Conservation (phyloP, 169 alveolate species). For the Amoebophrya sp. region DNA sequence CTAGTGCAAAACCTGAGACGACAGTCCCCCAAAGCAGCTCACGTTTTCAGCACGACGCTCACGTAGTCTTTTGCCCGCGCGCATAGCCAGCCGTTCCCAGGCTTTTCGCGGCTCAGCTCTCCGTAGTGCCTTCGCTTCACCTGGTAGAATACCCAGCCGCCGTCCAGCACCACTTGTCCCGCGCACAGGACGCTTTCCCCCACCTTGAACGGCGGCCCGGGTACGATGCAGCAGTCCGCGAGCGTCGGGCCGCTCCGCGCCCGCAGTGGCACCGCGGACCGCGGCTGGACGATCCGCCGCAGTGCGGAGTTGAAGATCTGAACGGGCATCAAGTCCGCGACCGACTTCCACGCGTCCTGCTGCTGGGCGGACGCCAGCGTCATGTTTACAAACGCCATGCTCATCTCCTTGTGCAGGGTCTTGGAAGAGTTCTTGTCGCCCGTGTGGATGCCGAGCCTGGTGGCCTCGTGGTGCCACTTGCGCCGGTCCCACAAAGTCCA, state of each 20-base stretch:
- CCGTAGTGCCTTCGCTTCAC: background rate
- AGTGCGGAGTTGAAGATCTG: background rate
- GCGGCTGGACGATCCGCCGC: background rate
- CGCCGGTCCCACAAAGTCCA: background rate
- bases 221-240: background rate
- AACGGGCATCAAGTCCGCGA: background rate
- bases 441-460: background rate
- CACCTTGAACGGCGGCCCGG: background rate
- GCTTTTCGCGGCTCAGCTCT: background rate
- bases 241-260: background rate
- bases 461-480: background rate
- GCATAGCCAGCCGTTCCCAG: background rate
- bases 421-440: background rate
- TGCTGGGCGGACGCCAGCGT: background rate
- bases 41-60: background rate
- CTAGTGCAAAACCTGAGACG: too few species aligned
- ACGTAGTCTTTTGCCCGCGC: background rate
- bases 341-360: background rate
- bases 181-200: background rate
- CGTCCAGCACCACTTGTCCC: background rate
- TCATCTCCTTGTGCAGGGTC: background rate
- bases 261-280: background rate
- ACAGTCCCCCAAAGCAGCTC: too few species aligned
- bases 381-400: background rate
- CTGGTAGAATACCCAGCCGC: background rate